Percentiles rank a stretch among this genome's conserved stretches.
phyloP scores from a whole-genome alignment of 2,329 filamentous ascomycete species.

The Penicillium glabrum region DNA sequence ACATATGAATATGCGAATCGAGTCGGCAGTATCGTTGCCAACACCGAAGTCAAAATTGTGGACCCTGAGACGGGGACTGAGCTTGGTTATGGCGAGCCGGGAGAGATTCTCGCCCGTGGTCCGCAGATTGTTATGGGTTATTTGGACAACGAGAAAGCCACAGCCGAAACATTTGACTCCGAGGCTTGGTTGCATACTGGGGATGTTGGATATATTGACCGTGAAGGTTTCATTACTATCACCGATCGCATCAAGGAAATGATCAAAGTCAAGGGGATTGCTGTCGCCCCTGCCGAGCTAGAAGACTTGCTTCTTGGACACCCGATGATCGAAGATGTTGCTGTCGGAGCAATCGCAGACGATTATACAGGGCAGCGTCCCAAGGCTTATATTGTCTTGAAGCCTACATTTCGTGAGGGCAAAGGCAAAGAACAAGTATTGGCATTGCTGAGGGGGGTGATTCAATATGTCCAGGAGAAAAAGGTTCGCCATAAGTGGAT shows the following conservation, averaged over 20 bases:
- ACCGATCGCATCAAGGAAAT: constrained; percentile 66
- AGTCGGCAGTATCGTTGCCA: constrained; percentile 53
- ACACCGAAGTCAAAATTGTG: constrained; percentile 61
- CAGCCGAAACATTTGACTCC: constrained; percentile 66
- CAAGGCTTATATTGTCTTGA: constrained; percentile 58
- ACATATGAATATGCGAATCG: constrained; percentile 52
- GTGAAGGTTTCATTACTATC: constrained; percentile 54
- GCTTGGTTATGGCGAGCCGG: constrained; percentile 52
- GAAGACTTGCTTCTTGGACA: constrained; percentile 64
- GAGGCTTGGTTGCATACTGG: constrained; percentile 62
- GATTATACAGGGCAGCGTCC: constrained; percentile 54
- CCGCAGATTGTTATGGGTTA: constrained; percentile 71
- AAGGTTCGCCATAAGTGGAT: constrained; percentile 57
- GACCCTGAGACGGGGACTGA: constrained; percentile 51
- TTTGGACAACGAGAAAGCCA: constrained; percentile 70
- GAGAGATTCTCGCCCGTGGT: constrained; percentile 69
- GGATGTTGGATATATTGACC: constrained; percentile 62
- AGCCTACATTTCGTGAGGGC: constrained; percentile 15
- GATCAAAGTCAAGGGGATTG: constrained; percentile 66
- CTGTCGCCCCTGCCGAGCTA: constrained; percentile 59
- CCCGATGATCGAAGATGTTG: constrained; percentile 56
- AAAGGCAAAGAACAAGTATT: constrained; percentile 1
- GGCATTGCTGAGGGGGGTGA: constrained; percentile 47
- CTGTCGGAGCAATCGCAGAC: constrained; percentile 43
- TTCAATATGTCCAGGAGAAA: constrained; percentile 62